Base-by-base conservation (phyloP, 2,329 filamentous ascomycete genomes). In the Xylaria sp. region DNA sequence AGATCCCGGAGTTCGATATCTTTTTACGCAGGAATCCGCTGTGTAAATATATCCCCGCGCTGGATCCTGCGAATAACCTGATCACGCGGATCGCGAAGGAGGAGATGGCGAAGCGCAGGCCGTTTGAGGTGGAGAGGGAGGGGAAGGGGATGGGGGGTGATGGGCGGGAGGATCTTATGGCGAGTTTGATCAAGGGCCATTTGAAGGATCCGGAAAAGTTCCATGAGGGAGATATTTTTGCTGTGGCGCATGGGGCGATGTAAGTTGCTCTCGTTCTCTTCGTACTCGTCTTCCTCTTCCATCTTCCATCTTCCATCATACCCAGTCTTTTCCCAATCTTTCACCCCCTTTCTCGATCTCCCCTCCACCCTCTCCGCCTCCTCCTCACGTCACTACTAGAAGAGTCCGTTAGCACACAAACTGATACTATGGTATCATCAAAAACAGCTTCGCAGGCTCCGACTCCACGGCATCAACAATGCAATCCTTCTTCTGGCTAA, bases 381-480 rank as follows among this genome's bases (percentile, higher is more conserved):
- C n/a, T n/a, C n/a, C n/a, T n/a, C n/a, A n/a, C n/a, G n/a, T n/a
- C n/a, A n/a, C n/a, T n/a, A n/a, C n/a, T n/a, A n/a, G n/a, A n/a
- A n/a, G n/a, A n/a, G n/a, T n/a, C n/a, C n/a, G n/a, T n/a, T n/a
- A n/a, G n/a, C n/a, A n/a, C n/a, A n/a, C n/a, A n/a, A n/a, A n/a
- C n/a, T n/a, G n/a, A n/a, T n/a, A n/a, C n/a, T n/a, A n/a, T n/a
- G n/a, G n/a, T n/a, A n/a, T n/a, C n/a, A n/a, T n/a, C n/a, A n/a
- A 14, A 11, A 12, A 25, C 43, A 85, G 82, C 65, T 84, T 87
- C 69, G 84, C 85, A 15, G 86, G 86, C 25, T 86, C 85, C 19
- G 85, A 88, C 73, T 86, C 85, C 0, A 87, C 85, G 0, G 85
- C 85, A 11, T 84, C 82, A 7, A 84, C 83, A 0, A 85, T 85